phyloP scores from a whole-genome alignment of 2,329 filamentous ascomycete genomes.

The Pseudonectria buxi region DNA sequence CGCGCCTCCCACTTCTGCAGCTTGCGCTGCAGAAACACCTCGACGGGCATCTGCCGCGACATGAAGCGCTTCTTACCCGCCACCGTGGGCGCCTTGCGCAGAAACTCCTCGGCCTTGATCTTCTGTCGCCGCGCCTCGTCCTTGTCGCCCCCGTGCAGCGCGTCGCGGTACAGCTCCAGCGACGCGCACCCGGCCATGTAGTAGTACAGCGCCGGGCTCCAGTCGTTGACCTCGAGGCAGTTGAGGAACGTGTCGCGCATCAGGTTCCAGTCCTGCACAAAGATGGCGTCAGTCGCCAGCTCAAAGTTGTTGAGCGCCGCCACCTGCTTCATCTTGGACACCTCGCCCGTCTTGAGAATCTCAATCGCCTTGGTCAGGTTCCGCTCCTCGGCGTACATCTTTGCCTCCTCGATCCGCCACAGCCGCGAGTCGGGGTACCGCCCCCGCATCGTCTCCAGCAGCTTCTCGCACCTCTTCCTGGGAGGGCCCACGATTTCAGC shows the following conservation, averaged over 20 bases:
- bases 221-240: slow-evolving; percentile 77
- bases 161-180: slow-evolving; percentile 71
- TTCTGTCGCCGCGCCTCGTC: slow-evolving; percentile 51
- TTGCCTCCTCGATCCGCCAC: slow-evolving; percentile 84
- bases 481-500: slow-evolving; percentile 66
- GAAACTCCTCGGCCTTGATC: slow-evolving; percentile 58
- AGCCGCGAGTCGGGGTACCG: slow-evolving; percentile 77
- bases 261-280: slow-evolving; percentile 66
- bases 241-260: slow-evolving; percentile 68
- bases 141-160: slow-evolving; percentile 30
- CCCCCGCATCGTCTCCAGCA: slow-evolving; percentile 67
- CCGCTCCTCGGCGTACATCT: slow-evolving; percentile 62
- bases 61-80: slow-evolving; percentile 86
- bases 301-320: slow-evolving; percentile 83
- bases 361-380: slow-evolving; percentile 61
- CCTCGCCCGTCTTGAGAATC: slow-evolving; percentile 51
- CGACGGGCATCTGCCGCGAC: slow-evolving; percentile 82
- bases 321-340: slow-evolving; percentile 79
- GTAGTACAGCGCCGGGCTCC: slow-evolving; percentile 85
- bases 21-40: slow-evolving; percentile 78
- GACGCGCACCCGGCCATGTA: slow-evolving; percentile 77
- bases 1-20: slow-evolving; percentile 81
- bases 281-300: slow-evolving; percentile 70
- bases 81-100: slow-evolving; percentile 64
- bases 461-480: slow-evolving; percentile 53